Evolutionary conservation across 2,329 filamentous ascomycete genomes (phyloP).

Genomic region (Phoma herbarum): DNA sequence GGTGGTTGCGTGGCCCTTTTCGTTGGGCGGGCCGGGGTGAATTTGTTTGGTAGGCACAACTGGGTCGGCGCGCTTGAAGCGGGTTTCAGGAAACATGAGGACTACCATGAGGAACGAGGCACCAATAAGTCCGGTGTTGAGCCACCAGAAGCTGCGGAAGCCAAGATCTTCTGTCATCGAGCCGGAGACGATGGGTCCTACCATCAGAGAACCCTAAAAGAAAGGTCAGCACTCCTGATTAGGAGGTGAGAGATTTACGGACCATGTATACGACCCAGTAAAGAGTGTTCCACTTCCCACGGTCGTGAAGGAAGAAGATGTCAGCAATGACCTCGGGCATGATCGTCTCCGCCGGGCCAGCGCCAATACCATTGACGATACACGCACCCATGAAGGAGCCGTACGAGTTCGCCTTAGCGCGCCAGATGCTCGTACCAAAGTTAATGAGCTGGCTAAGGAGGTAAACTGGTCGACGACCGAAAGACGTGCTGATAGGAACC

Average conservation of each 20-base stretch:
- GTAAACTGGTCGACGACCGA: constrained; percentile 63
- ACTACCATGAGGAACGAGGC: constrained; percentile 62
- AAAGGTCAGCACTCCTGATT: neutral
- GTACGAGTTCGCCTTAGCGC: constrained; percentile 66
- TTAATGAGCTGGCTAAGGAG: constrained; percentile 63
- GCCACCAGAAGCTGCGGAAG: constrained; percentile 72
- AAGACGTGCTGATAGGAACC: constrained; percentile 65
- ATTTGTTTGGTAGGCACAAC: constrained; percentile 27
- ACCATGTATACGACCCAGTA: constrained; percentile 70
- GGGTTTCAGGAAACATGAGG: constrained; percentile 71
- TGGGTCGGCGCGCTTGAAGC: constrained; percentile 61
- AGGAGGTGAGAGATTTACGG: neutral
- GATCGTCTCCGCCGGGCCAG: constrained; percentile 69
- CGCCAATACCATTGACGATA: constrained; percentile 69
- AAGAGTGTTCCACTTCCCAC: constrained; percentile 68
- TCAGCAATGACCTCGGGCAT: constrained; percentile 71
- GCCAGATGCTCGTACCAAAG: constrained; percentile 64
- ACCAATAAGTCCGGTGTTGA: constrained; percentile 66
- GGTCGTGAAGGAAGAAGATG: constrained; percentile 70
- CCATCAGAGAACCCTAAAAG: constrained; percentile 63
- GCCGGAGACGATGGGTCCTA: constrained; percentile 65
- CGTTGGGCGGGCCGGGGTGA: constrained; percentile 16
- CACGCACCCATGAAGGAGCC: constrained; percentile 70
- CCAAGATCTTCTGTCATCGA: constrained; percentile 67
- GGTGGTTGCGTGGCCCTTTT: constrained; percentile 31